These are phyloP conservation scores for Primulina eburnea DNA, from an alignment of 257 asterid species.

Conservation along the genomic window DNA sequence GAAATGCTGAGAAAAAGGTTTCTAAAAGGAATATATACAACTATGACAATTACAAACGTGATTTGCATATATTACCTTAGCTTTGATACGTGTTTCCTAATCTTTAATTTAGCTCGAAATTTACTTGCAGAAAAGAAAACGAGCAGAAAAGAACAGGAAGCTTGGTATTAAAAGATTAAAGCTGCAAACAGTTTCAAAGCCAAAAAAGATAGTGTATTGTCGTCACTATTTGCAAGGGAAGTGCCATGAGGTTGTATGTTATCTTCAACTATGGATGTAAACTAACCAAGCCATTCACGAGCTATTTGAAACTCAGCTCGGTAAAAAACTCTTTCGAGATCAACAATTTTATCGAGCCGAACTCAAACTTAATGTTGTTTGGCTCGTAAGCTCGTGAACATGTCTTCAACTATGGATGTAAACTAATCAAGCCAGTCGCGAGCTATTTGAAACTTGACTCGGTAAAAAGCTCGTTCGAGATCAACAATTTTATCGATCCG, in stretches of 20 bases:
- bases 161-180: slow-evolving; percentile 79
- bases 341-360: too few relatives aligned
- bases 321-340: too few relatives aligned
- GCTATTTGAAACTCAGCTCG: too few relatives aligned
- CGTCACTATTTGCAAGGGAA: slow-evolving; percentile 79
- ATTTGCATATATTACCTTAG: slow-evolving; percentile 13
- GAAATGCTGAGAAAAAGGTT: slow-evolving; percentile 71
- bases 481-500: too few relatives aligned
- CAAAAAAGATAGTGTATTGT: slow-evolving; percentile 55
- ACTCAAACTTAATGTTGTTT: too few relatives aligned
- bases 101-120: slow-evolving; percentile 22
- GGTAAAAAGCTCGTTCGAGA: too few relatives aligned
- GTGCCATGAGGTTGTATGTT: slow-evolving; percentile 73
- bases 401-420: slow-evolving; percentile 2
- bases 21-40: slow-evolving; percentile 1
- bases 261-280: slow-evolving; percentile 1
- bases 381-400: too few relatives aligned
- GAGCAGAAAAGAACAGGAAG: slow-evolving; percentile 71
- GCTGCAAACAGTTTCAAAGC: slow-evolving; percentile 62
- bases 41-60: not conserved
- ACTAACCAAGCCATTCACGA: too few relatives aligned
- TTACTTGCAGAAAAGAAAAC: slow-evolving; percentile 62
- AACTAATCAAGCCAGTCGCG: too few relatives aligned
- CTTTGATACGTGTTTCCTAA: slow-evolving; percentile 10
- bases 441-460: too few relatives aligned